Base-by-base conservation (phyloP, 2,329 filamentous ascomycete genomes). In the Cryphonectria japonica region DNA sequence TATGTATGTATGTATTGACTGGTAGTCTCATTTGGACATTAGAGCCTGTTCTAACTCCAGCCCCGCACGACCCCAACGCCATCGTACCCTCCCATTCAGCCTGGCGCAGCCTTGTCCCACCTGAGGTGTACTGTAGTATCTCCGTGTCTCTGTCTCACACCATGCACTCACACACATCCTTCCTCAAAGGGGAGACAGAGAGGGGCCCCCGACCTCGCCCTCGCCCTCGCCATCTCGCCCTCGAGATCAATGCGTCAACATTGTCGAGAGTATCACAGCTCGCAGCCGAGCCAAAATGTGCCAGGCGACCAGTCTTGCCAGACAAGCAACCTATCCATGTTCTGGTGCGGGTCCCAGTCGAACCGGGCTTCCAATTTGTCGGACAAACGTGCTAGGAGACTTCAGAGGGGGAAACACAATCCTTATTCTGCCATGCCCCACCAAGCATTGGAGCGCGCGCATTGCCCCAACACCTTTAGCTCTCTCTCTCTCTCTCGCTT, bases 401-500 rank as follows among this genome's bases (percentile, higher is more conserved):
- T 59, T 29, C 7, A 5, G 41, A 13, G 14, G 41, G 22, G 46
- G 22, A 11, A 50, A 59, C 26, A 19, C 54, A 59, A 59, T 32
- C 26, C 54, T 59, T 19, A 11, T 29, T 29, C 54, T 29, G 8
- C 29, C 26, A 34, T 34, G 19, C 19, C 46, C 54, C 54, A 59
- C 54, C 54, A 32, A 34, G 54, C 14, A 59, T 59, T 6, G 34
- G 13, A 29, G 29, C 34, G 46, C 8, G 54, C 54, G 29, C 26
- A 59, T 59, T 7, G 54, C 54, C 54, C 54, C 54, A 32, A 32
- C 63, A 16, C 32, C 16, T 19, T 61, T 39, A 37, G 66, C 69
- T 60, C 50, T 69, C 69, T 60, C 50, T 37, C 37, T 69, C 69
- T 60, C 50, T 37, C 3, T 37, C 34, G 61, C 69, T 60, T 39